phyloP scores from a whole-genome alignment of 2,329 filamentous ascomycete species.

The Sporothrix mexicana region DNA sequence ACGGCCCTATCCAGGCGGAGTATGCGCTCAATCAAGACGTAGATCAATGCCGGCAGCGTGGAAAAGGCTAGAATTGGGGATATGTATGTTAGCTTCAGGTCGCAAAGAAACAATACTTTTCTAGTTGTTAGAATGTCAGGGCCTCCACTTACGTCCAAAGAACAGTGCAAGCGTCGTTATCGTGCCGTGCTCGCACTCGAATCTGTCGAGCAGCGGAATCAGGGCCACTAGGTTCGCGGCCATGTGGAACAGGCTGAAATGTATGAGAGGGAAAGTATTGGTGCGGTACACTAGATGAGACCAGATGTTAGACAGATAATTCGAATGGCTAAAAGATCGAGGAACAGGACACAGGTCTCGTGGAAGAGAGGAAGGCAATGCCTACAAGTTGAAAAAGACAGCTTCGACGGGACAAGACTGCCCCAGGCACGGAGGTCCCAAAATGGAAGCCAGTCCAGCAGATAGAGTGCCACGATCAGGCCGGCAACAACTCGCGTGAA shows the following conservation, averaged over 20 bases:
- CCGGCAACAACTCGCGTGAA: conserved; percentile 76
- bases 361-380: conserved; percentile 39
- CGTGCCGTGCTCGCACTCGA: conserved; percentile 91
- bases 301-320: background rate
- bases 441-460: conserved; percentile 69
- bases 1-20: conserved; percentile 74
- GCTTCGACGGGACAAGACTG: conserved; percentile 75
- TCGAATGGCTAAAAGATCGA: background rate
- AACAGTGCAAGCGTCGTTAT: conserved; percentile 86
- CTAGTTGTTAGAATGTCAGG: background rate
- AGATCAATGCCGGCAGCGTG: conserved; percentile 80
- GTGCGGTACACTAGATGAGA: conserved; percentile 76
- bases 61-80: conserved; percentile 64
- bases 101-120: background rate
- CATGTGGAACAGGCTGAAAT: conserved; percentile 79
- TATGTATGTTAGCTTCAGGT: background rate
- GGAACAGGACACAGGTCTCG: background rate
- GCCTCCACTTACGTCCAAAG: conserved; percentile 76
- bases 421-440: conserved; percentile 81
- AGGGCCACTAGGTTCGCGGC: conserved; percentile 80
- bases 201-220: conserved; percentile 87
- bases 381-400: conserved; percentile 73
- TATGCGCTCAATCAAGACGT: conserved; percentile 78
- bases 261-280: conserved; percentile 90
- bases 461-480: conserved; percentile 71